phyloP scores from a whole-genome alignment of 2,329 filamentous ascomycete genomes.

The Cryphonectria radicalis region DNA sequence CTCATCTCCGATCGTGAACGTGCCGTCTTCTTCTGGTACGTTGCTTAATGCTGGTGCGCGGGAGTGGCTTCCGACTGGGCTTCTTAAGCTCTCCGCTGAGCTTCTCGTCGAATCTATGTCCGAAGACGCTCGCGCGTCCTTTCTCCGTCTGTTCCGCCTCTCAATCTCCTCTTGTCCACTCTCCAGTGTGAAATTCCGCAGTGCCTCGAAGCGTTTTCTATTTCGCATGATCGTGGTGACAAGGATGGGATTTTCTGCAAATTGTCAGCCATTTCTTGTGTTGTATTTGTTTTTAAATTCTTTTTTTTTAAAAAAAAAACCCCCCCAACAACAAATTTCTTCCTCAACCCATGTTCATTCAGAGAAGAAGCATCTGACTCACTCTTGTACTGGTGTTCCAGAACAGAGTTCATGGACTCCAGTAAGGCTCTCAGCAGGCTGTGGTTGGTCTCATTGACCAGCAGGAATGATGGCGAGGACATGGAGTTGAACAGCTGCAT shows the following conservation, averaged over 20 bases:
- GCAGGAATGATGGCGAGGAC: conserved; percentile 88
- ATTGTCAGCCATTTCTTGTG: conserved; percentile 22
- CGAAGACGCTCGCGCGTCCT: conserved; percentile 61
- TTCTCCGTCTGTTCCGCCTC: conserved; percentile 70
- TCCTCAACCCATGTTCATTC: conserved; percentile 32
- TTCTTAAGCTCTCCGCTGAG: conserved; percentile 71
- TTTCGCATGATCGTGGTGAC: conserved; percentile 80
- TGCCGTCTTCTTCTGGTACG: conserved; percentile 76
- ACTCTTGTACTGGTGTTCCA: conserved; percentile 87
- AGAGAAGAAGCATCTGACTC: conserved; percentile 40
- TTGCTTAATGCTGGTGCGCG: conserved; percentile 63
- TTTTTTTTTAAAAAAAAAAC: no score
- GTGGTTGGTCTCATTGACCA: conserved; percentile 93
- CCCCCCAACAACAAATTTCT: no score
- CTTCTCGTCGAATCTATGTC: conserved; percentile 58
- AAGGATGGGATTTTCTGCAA: conserved; percentile 76
- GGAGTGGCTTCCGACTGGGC: conserved; percentile 59
- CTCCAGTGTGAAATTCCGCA: conserved; percentile 88
- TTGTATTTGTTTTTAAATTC: no score
- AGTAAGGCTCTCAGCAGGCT: conserved; percentile 78
- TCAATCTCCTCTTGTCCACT: conserved; percentile 92
- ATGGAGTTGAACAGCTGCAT: conserved; percentile 89
- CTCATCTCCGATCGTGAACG: conserved; percentile 89
- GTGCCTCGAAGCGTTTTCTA: conserved; percentile 79
- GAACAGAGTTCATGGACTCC: conserved; percentile 85